A percentile compares a stretch with the other conserved stretches of the same genome.
phyloP scores from a whole-genome alignment of 1,284 basidiomycete genomes.

The Apiotrichum laibachii region DNA sequence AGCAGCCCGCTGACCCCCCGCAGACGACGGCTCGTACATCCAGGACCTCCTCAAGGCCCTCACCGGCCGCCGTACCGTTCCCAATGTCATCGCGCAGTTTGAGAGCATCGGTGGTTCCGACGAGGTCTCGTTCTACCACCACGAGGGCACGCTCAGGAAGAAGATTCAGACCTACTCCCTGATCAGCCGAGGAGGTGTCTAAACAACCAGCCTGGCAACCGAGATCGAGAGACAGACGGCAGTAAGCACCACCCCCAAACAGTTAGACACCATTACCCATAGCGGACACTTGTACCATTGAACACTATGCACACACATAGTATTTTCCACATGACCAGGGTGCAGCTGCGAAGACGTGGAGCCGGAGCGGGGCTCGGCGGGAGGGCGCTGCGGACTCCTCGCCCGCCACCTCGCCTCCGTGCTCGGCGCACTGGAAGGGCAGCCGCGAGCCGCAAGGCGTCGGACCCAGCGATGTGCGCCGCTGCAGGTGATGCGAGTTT shows the following conservation, averaged over 20 bases:
- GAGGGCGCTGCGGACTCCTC: constrained; percentile 49
- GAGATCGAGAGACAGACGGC: no score
- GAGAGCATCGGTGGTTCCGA: constrained; percentile 49
- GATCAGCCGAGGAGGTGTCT: background rate
- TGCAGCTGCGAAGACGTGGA: no score
- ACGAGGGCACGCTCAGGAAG: constrained; percentile 42
- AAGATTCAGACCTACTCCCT: background rate
- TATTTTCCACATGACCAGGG: no score
- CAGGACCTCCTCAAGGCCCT: constrained; percentile 44
- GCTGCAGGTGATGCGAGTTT: constrained; percentile 83
- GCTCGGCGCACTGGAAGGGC: constrained; percentile 73
- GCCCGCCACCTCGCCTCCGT: constrained; percentile 60
- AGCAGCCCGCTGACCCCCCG: background rate
- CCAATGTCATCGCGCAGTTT: constrained; percentile 50
- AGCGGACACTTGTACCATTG: no score
- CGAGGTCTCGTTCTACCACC: constrained; percentile 45
- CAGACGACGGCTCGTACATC: constrained; percentile 43
- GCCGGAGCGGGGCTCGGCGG: no score
- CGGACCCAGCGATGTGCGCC: constrained; percentile 58
- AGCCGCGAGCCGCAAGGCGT: constrained; percentile 66
- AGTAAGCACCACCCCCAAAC: no score
- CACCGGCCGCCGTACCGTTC: constrained; percentile 50
- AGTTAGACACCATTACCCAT: no score
- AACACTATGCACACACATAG: no score
- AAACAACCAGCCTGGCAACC: no score